Conservation (phyloP, 495 filamentous ascomycete genomes). For the Penicillium macrosclerotiorum region DNA sequence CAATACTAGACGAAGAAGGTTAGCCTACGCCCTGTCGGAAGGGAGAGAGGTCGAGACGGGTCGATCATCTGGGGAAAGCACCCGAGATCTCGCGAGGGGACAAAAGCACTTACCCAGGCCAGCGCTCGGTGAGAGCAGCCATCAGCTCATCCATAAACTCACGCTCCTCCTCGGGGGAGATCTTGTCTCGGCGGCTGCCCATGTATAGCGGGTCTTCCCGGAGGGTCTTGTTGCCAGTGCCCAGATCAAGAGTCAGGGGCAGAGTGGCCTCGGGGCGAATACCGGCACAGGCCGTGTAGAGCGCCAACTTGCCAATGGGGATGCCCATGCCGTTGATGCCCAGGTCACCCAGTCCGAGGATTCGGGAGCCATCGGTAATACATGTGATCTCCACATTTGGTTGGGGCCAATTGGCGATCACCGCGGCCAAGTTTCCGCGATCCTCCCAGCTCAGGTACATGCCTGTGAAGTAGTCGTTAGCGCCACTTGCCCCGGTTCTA, state of each 20-base stretch:
- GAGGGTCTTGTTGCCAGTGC: constrained; percentile 85
- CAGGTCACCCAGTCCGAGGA: constrained; percentile 92
- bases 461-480: constrained; percentile 40
- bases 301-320: constrained; percentile 88
- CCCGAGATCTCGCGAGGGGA: constrained; percentile 17
- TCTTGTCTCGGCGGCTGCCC: constrained; percentile 79
- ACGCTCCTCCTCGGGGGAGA: constrained; percentile 74
- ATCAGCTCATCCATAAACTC: constrained; percentile 98
- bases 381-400: constrained; percentile 89
- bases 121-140: constrained; percentile 82
- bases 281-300: constrained; percentile 95
- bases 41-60: too few relatives aligned
- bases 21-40: constrained; percentile 19
- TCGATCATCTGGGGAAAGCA: constrained; percentile 5
- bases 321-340: constrained; percentile 98
- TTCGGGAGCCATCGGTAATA: constrained; percentile 95
- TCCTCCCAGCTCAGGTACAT: constrained; percentile 92
- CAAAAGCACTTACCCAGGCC: constrained; percentile 61
- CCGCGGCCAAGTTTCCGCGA: constrained; percentile 74
- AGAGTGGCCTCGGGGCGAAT: constrained; percentile 91
- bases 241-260: constrained; percentile 87
- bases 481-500: constrained; percentile 29
- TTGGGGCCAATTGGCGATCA: constrained; percentile 89
- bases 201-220: constrained; percentile 92
- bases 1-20: constrained; percentile 57